A percentile compares a stretch with the other conserved stretches of the same genome.
Evolutionary conservation across 176 grass and related monocot genomes (phyloP).

Genomic region (barley (Hordeum vulgare)): MorexV3_pseudomolecules_assembly NC_058519.1:15699329-15699828

Average conservation of each 20-base stretch:
- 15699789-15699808: neutral
- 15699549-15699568: neutral
- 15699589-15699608: conserved; percentile 72
- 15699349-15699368: no score
- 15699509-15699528: neutral
- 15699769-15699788: neutral
- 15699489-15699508: no score
- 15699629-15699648: conserved; percentile 84
- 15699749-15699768: neutral
- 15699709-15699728: conserved; percentile 97
- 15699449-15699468: no score
- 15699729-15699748: neutral
- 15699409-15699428: no score
- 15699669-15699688: conserved; percentile 91
- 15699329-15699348: no score
- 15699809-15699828: neutral
- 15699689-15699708: conserved; percentile 97
- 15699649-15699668: conserved; percentile 86
- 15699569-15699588: neutral
- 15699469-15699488: no score
- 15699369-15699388: no score
- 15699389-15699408: no score
- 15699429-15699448: no score
- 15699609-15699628: conserved; percentile 90
- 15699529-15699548: neutral